Evolutionary conservation across 1,139 yeast species (phyloP).

Genomic region (Sugiyamaella castrensis): DNA sequence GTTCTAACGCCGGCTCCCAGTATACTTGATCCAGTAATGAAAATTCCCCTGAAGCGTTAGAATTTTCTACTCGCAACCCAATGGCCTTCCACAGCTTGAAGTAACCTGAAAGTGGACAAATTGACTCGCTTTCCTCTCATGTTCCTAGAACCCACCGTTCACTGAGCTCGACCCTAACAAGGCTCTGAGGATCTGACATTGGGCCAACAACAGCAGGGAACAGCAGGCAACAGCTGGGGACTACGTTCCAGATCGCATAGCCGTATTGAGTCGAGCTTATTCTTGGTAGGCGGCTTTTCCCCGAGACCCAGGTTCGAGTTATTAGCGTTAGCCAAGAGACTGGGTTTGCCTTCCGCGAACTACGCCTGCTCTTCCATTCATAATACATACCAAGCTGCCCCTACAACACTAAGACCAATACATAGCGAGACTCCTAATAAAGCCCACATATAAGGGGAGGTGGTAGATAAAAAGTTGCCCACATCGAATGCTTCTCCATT

Average conservation of each 20-base stretch:
- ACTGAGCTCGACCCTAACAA: too few relatives aligned
- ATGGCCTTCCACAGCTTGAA: too few relatives aligned
- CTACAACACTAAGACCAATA: conserved; percentile 91
- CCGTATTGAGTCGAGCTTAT: too few relatives aligned
- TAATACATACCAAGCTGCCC: conserved; percentile 80
- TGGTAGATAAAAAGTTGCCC: conserved; percentile 78
- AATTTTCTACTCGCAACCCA: too few relatives aligned
- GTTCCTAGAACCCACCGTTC: too few relatives aligned
- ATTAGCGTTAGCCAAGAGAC: too few relatives aligned
- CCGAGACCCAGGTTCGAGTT: too few relatives aligned
- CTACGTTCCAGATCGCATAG: too few relatives aligned
- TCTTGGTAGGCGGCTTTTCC: too few relatives aligned
- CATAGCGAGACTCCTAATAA: conserved; percentile 86
- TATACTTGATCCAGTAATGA: conserved; percentile 90
- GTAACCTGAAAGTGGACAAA: too few relatives aligned
- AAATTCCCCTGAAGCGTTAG: conserved; percentile 60
- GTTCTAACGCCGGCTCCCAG: conserved; percentile 98
- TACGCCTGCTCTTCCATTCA: neutral
- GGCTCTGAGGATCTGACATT: too few relatives aligned
- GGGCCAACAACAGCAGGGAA: too few relatives aligned
- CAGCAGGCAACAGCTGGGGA: neutral
- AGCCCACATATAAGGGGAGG: conserved; percentile 98
- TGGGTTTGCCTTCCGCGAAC: neutral
- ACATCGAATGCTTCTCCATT: conserved; percentile 88
- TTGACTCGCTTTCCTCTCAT: neutral